These are phyloP conservation scores for Tulasnella sp. DNA, from an alignment of 768 basidiomycete species.

Conservation along the genomic window DNA sequence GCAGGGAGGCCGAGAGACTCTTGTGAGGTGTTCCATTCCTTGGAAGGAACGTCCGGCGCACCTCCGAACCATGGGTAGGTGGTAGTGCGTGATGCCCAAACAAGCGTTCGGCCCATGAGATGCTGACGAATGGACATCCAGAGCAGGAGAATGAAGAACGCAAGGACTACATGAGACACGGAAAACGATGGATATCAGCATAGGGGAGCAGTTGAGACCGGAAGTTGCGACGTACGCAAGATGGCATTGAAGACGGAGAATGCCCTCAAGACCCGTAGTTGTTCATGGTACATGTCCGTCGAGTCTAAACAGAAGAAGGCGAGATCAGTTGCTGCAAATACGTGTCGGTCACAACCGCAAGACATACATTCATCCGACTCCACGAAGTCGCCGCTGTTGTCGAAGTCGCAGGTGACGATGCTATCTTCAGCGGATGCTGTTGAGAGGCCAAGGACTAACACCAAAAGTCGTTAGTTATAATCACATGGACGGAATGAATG, in stretches of 20 bases:
- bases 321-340: not conserved
- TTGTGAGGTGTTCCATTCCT: constrained; percentile 21
- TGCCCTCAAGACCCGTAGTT: constrained; percentile 71
- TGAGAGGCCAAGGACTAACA: constrained; percentile 68
- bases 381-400: constrained; percentile 35
- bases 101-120: constrained; percentile 35
- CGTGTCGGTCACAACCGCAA: constrained; percentile 39
- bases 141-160: constrained; percentile 38
- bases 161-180: constrained; percentile 34
- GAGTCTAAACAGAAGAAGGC: constrained; percentile 41
- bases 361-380: constrained; percentile 49
- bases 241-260: constrained; percentile 71
- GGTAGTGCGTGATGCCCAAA: constrained; percentile 65
- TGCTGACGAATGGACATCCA: constrained; percentile 36
- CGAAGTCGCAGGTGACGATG: constrained; percentile 72
- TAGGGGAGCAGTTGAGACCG: constrained; percentile 27
- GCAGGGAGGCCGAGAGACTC: constrained; percentile 17
- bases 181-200: constrained; percentile 17
- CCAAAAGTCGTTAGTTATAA: too few relatives aligned
- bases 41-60: constrained; percentile 18
- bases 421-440: constrained; percentile 66
- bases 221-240: constrained; percentile 46
- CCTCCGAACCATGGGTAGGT: constrained; percentile 59
- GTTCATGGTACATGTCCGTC: constrained; percentile 80
- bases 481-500: not conserved